Evolutionary conservation across 2,329 filamentous ascomycete species (phyloP).

Genomic region (Sclerotiophoma versabilis): DNA sequence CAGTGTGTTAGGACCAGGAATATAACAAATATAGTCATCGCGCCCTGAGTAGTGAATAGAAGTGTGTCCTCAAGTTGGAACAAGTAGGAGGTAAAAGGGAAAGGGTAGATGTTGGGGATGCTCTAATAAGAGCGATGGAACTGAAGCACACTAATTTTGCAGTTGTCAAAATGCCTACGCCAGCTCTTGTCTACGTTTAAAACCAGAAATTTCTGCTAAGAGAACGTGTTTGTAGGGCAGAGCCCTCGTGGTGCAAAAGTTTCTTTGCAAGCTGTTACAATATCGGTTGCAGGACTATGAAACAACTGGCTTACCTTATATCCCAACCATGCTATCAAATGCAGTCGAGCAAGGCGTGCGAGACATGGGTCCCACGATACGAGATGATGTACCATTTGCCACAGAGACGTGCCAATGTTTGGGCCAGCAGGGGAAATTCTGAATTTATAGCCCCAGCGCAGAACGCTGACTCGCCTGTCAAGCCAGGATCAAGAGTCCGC

Average conservation of each 20-base stretch:
- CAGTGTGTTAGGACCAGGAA: background rate
- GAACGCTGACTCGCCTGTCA: too few relatives aligned
- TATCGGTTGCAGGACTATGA: background rate
- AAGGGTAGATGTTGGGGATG: background rate
- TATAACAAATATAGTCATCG: background rate
- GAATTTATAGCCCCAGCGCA: too few relatives aligned
- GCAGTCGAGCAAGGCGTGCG: background rate
- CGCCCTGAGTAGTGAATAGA: background rate
- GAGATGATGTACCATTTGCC: background rate
- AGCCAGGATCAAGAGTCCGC: too few relatives aligned
- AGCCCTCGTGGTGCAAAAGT: background rate
- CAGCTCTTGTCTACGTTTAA: background rate
- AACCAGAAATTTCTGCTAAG: background rate
- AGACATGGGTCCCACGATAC: background rate
- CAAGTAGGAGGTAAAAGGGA: background rate
- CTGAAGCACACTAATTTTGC: too few relatives aligned
- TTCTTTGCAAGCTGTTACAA: background rate
- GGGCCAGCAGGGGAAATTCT: too few relatives aligned
- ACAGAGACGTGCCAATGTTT: too few relatives aligned
- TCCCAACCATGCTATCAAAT: background rate
- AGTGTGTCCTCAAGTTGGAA: too few relatives aligned
- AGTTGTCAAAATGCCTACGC: background rate
- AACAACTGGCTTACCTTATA: background rate
- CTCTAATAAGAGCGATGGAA: too few relatives aligned
- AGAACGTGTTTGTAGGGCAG: background rate